Evolutionary conservation across 345 rosid species (phyloP), one percentile per base, ranked within the genome.

Genomic region (Noccaea bulbosa): DNA sequence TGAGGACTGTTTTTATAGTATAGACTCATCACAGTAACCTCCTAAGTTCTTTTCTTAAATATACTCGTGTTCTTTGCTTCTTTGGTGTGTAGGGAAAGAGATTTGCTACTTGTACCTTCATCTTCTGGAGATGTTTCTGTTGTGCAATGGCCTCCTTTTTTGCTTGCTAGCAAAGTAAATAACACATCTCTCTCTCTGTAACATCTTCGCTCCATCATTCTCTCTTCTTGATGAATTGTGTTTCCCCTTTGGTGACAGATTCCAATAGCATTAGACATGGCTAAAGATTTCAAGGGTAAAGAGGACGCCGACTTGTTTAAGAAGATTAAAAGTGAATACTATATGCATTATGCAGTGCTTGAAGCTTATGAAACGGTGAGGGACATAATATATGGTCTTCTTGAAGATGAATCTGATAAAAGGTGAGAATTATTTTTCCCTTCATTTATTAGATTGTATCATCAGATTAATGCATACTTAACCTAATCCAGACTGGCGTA

Each of bases 251-350:
- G 45, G 52, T 65, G 69, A 65, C 59, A 94, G 99, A 92, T 94
- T 80, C 99, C 96, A 48, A 92, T 94, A 73, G 99, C 99, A 71
- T 72, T 94, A 74, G 99, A 92, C 85, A 94, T 92, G 97, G 98
- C 98, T 62, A 94, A 89, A 83, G 98, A 94, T 83, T 91, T 88
- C 77, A 90, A 77, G 73, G 92, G 86, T 49, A 83, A 80, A 74
- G 88, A 83, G 27, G 97, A 90, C 20, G 82, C 40, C 2, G 93
- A 88, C 8, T 86, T 94, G 63, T 84, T 87, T 72, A 94, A 69
- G 88, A 87, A 86, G 85, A 92, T 94, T 75, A 72, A 41, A 64
- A 72, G 38, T 11, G 99, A 92, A 71, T 83, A 77, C 37, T 85
- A 89, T 66, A 91, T 91, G 99, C 78, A 32, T 66, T 87, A 85